Percentiles rank a stretch among this genome's conserved stretches.
phyloP scores from a whole-genome alignment of 208 protist genomes.

The Herpetomonas muscarum region DNA sequence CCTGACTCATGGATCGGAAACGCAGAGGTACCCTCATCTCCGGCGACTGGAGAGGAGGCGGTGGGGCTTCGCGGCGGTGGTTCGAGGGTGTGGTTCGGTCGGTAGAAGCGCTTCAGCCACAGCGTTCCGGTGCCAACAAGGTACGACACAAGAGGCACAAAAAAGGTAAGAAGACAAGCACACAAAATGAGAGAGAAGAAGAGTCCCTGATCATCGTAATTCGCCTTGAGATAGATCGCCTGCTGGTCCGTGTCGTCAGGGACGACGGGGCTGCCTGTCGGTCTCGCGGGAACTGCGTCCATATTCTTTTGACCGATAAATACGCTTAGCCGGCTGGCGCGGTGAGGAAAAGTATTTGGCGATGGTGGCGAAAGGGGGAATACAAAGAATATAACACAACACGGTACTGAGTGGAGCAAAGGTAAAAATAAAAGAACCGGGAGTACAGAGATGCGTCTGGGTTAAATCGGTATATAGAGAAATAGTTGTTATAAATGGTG shows the following conservation, averaged over 20 bases:
- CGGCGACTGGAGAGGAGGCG: neutral
- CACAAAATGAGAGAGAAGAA: conserved; percentile 50
- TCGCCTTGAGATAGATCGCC: conserved; percentile 16
- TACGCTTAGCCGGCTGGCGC: neutral
- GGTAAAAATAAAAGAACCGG: too few relatives aligned
- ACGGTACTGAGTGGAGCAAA: too few relatives aligned
- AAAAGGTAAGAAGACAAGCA: conserved; percentile 19
- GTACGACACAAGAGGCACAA: conserved; percentile 33
- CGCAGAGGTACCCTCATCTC: neutral
- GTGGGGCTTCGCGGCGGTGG: conserved; percentile 8
- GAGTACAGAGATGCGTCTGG: too few relatives aligned
- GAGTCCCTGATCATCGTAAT: conserved; percentile 82
- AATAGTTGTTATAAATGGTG: too few relatives aligned
- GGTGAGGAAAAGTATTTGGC: neutral
- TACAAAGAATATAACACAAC: neutral
- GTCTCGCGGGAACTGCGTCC: too few relatives aligned
- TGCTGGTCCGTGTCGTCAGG: neutral
- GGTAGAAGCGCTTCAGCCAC: conserved; percentile 76
- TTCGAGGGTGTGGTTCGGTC: conserved; percentile 70
- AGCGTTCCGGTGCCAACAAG: conserved; percentile 33
- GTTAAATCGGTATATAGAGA: too few relatives aligned
- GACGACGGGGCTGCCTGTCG: too few relatives aligned
- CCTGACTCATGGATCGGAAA: conserved; percentile 1
- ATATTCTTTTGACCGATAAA: too few relatives aligned
- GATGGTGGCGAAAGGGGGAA: too few relatives aligned